Conservation (phyloP, 1,284 basidiomycete genomes). For the Malassezia yamatoensis region DNA sequence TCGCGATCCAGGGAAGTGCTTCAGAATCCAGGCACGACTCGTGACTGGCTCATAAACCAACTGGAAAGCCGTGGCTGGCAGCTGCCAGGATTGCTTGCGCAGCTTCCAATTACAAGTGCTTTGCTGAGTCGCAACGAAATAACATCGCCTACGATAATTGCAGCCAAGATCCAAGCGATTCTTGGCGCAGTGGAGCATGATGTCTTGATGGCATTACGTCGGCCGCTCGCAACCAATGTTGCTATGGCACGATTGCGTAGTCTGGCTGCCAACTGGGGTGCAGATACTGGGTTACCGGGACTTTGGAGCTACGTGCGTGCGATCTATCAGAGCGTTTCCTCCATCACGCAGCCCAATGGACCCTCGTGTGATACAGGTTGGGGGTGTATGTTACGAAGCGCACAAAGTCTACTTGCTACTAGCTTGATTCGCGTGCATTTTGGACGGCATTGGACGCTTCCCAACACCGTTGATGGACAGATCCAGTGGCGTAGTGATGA, state of each 20-base stretch:
- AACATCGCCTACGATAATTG: not conserved
- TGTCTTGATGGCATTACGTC: not conserved
- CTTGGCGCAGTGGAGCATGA: constrained; percentile 6
- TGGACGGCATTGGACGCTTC: constrained; percentile 50
- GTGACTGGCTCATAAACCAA: constrained; percentile 1
- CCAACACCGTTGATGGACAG: constrained; percentile 11
- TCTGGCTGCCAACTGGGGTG: not conserved
- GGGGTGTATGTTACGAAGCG: constrained; percentile 95
- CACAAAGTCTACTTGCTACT: constrained; percentile 83
- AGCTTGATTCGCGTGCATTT: constrained; percentile 72
- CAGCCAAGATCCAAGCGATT: not conserved
- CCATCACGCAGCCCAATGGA: constrained; percentile 48
- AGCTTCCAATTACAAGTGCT: constrained; percentile 1
- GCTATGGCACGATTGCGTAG: not conserved
- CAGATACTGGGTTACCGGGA: not conserved
- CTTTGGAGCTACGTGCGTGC: constrained; percentile 6
- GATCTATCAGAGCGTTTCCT: constrained; percentile 5
- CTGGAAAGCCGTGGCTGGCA: constrained; percentile 9
- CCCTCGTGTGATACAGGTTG: constrained; percentile 90
- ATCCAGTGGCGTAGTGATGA: constrained; percentile 9
- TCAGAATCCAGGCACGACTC: constrained; percentile 2
- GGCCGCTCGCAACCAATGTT: not conserved
- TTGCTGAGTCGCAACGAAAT: not conserved
- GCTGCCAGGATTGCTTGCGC: constrained; percentile 1
- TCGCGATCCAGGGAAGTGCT: constrained; percentile 9